A percentile compares a stretch with the other conserved stretches of the same genome.
These are phyloP conservation scores for Xylaria sp. DNA, from an alignment of 2,329 filamentous ascomycete genomes.

Conservation along the genomic window DNA sequence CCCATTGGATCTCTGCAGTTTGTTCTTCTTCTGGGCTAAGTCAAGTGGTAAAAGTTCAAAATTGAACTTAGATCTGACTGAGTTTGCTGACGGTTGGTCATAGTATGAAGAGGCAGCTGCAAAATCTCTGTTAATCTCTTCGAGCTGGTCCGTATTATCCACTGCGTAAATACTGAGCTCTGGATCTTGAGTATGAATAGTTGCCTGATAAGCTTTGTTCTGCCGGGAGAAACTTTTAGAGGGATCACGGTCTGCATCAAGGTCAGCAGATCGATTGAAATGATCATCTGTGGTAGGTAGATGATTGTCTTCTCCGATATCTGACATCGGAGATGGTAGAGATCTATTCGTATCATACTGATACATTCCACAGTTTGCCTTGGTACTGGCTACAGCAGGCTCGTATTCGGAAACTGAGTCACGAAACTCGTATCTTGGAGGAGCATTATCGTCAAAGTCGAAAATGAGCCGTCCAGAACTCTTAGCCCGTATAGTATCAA, in stretches of 20 bases:
- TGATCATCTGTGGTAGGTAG: background rate
- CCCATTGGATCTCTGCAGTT: conserved; percentile 42
- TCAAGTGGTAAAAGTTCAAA: conserved; percentile 46
- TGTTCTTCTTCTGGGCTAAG: conserved; percentile 42
- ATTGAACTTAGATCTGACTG: conserved; percentile 41
- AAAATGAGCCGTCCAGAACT: conserved; percentile 34
- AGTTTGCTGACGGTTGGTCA: conserved; percentile 24
- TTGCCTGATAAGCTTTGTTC: background rate
- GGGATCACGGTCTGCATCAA: conserved; percentile 10
- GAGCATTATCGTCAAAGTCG: conserved; percentile 35
- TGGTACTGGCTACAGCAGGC: conserved; percentile 28
- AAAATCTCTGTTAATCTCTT: conserved; percentile 26
- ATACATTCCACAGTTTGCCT: conserved; percentile 30
- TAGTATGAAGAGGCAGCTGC: conserved; percentile 27
- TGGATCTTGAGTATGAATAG: background rate
- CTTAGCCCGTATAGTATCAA: conserved; percentile 23
- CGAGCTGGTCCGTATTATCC: conserved; percentile 6
- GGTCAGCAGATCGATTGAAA: conserved; percentile 15
- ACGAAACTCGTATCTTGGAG: conserved; percentile 46
- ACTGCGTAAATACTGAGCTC: conserved; percentile 14
- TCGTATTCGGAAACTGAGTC: conserved; percentile 46
- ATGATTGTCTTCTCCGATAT: background rate
- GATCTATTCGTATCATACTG: conserved; percentile 19
- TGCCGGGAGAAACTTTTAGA: background rate
- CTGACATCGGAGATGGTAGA: conserved; percentile 12